Percentiles rank a stretch among this genome's conserved stretches.
phyloP scores from a whole-genome alignment of 441 rosid genomes.

The Pelargonium cotyledonis region DNA sequence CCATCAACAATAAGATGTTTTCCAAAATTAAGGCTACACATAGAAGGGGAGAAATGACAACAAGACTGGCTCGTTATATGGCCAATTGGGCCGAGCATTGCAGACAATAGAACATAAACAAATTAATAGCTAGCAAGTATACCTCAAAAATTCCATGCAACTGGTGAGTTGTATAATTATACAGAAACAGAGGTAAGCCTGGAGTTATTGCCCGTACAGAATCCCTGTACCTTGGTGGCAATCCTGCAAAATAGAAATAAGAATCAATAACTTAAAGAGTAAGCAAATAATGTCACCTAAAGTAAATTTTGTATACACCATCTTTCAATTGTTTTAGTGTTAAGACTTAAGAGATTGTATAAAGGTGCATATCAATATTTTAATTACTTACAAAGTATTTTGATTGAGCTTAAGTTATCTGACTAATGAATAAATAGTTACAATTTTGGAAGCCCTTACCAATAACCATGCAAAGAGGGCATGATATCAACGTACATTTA shows the following conservation, averaged over 20 bases:
- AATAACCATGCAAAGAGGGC: neutral
- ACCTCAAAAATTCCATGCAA: constrained; percentile 98
- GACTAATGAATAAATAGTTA: neutral
- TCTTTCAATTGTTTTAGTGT: neutral
- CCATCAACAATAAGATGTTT: neutral
- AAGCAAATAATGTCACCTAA: neutral
- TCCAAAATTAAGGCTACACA: neutral
- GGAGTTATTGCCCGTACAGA: constrained; percentile 98
- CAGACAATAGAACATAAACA: neutral
- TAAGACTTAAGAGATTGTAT: neutral
- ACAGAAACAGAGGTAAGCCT: constrained; percentile 91
- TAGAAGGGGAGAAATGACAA: neutral
- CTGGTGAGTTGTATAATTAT: constrained; percentile 96
- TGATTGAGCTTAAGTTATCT: neutral
- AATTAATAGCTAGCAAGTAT: constrained; percentile 19
- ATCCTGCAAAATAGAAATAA: constrained; percentile 42
- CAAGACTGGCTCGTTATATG: neutral
- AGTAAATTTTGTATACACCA: neutral
- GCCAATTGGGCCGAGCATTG: neutral
- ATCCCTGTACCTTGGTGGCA: constrained; percentile 96
- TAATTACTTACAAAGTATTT: neutral
- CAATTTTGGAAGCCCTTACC: neutral
- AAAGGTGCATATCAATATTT: neutral
- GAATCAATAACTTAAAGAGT: constrained; percentile 1
- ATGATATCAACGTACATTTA: neutral